Conservation (phyloP, 2,329 filamentous ascomycete genomes). For the Exophiala sp. region DNA sequence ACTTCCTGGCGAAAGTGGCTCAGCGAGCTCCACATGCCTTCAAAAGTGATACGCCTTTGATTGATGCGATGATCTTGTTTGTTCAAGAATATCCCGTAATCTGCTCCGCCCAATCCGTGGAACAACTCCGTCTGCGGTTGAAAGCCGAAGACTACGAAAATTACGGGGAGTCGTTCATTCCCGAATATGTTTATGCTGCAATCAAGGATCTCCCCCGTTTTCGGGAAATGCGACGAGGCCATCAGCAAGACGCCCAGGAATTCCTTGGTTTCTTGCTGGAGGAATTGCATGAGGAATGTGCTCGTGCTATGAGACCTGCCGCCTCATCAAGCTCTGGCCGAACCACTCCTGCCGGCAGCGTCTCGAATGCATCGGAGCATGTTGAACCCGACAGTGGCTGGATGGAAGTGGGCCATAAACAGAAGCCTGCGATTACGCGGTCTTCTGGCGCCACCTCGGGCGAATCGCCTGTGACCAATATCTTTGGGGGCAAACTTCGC, state of each 20-base stretch:
- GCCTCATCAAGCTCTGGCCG: slow-evolving; percentile 42
- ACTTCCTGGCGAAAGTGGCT: slow-evolving; percentile 81
- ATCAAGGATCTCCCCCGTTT: slow-evolving; percentile 83
- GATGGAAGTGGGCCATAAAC: slow-evolving; percentile 90
- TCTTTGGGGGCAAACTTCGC: slow-evolving; percentile 85
- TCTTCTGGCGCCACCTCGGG: slow-evolving; percentile 68
- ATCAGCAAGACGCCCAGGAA: slow-evolving; percentile 96
- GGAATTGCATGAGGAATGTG: slow-evolving; percentile 87
- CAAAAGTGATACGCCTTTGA: slow-evolving; percentile 86
- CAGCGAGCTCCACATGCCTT: slow-evolving; percentile 82
- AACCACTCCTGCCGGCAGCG: slow-evolving; percentile 39
- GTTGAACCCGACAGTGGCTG: slow-evolving; percentile 59
- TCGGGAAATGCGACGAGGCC: slow-evolving; percentile 85
- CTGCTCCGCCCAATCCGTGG: slow-evolving; percentile 66
- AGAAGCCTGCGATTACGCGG: slow-evolving; percentile 77
- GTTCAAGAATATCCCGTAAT: slow-evolving; percentile 86
- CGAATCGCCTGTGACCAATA: slow-evolving; percentile 82
- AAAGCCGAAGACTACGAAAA: slow-evolving; percentile 81
- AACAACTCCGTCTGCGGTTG: slow-evolving; percentile 65
- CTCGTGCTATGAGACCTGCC: slow-evolving; percentile 61
- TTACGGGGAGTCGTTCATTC: slow-evolving; percentile 84
- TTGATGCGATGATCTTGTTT: slow-evolving; percentile 97
- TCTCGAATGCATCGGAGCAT: slow-evolving; percentile 43
- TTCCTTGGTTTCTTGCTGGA: slow-evolving; percentile 91
- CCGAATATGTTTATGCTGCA: slow-evolving; percentile 91